Evolutionary conservation across 805 yeast genomes (phyloP), one percentile per base, ranked within the genome.

Genomic region (Tetrapisispora fleetii): DNA sequence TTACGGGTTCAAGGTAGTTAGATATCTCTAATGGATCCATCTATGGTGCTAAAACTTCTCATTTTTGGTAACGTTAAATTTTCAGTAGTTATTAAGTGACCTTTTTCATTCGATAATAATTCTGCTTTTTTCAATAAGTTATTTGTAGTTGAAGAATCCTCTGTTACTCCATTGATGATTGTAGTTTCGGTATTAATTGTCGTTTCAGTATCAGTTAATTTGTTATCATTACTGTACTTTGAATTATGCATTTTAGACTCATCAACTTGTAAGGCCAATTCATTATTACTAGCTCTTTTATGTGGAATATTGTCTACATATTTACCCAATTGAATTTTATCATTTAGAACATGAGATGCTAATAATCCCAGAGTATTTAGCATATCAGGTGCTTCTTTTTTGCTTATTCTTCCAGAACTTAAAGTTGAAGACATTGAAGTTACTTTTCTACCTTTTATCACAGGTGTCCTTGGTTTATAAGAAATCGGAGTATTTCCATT

Each of bases 261-360:
- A 24, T n/a, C n/a, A n/a, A n/a, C n/a, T n/a, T n/a, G n/a, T 22
- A 11, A 18, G 28, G n/a, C n/a, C 13, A n/a, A 24, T 45, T 19
- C 36, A n/a, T 11, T 16, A 21, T 17, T 32, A 14, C 19, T 22
- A 28, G 36, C 17, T 18, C 6, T 3, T 18, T 19, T 8, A 13
- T n/a, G 3, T 47, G 18, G 54, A 44, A 50, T 40, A 51, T 52
- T 50, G 36, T 47, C 14, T 42, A 38, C 2, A n/a, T 13, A 6
- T 11, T 35, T 43, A 5, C 17, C 35, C 22, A 33, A 36, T 11
- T 35, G 27, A 18, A 24, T 28, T 32, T 17, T 45, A 48, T 70
- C 74, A 40, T 69, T 67, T 32, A 76, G 57, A 0, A 75, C 79
- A 53, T 77, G 81, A 39, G 77, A 70, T 3, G 83, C 83, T 47